Percentiles rank a stretch among this genome's conserved stretches.
Evolutionary conservation across 2,329 filamentous ascomycete genomes (phyloP).

Genomic region (Daldinia sp.): DNA sequence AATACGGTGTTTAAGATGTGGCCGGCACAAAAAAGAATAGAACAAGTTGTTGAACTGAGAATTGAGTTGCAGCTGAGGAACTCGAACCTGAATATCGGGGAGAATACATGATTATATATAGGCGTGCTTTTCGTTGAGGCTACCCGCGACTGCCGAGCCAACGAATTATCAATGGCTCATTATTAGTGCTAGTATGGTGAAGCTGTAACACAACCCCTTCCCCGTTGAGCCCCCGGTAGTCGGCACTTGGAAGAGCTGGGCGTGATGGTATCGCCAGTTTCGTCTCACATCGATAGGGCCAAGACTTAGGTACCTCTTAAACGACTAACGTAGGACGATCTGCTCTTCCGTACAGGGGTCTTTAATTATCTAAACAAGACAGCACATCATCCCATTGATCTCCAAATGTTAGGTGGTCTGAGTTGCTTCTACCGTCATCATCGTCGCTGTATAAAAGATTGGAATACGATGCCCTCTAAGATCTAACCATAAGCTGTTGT

Average conservation of each 20-base stretch:
- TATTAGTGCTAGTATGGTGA: not conserved
- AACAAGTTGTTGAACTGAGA: not conserved
- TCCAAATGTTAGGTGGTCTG: not conserved
- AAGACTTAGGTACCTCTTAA: no score
- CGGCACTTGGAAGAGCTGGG: not conserved
- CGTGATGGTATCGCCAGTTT: not conserved
- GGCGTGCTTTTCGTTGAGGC: not conserved
- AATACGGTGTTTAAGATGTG: not conserved
- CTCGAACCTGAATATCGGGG: not conserved
- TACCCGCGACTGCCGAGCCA: not conserved
- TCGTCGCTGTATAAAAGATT: not conserved
- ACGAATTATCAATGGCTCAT: not conserved
- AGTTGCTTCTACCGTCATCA: not conserved
- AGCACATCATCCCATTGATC: not conserved
- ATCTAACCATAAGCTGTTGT: not conserved
- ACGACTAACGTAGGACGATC: no score
- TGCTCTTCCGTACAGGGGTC: no score
- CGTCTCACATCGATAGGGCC: not conserved
- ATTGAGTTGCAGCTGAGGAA: not conserved
- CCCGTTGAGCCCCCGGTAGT: not conserved
- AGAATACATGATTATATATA: not conserved
- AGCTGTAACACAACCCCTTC: not conserved
- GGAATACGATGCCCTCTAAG: not conserved
- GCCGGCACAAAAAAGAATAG: not conserved
- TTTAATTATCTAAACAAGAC: not conserved